Evolutionary conservation across 805 yeast genomes (phyloP).

Genomic region (Pichia paraexigua): DNA sequence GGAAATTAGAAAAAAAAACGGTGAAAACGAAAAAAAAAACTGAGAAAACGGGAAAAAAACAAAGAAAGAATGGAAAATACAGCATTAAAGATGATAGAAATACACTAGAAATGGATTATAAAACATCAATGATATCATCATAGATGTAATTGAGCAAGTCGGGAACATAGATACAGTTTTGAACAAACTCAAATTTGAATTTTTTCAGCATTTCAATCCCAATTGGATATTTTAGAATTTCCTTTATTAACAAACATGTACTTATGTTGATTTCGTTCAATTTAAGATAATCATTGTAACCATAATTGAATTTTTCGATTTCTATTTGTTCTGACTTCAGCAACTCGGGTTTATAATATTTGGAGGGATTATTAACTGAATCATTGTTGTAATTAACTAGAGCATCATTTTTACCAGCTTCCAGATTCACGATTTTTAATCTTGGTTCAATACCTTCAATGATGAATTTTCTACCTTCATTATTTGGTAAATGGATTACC

Average conservation of each 20-base stretch:
- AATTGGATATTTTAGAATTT: constrained; percentile 24
- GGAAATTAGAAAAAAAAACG: too few species aligned
- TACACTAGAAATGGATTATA: neutral
- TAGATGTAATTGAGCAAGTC: constrained; percentile 22
- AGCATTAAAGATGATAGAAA: neutral
- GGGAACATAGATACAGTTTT: constrained; percentile 30
- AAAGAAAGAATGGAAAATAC: neutral
- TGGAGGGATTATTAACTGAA: constrained; percentile 8
- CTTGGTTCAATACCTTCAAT: constrained; percentile 94
- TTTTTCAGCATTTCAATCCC: constrained; percentile 31
- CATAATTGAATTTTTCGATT: constrained; percentile 26
- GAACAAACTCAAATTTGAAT: constrained; percentile 25
- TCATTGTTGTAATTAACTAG: constrained; percentile 8
- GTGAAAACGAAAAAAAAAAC: too few species aligned
- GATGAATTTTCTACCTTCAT: constrained; percentile 65
- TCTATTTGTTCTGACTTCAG: constrained; percentile 23
- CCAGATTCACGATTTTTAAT: constrained; percentile 41
- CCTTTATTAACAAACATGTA: constrained; percentile 30
- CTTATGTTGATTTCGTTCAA: constrained; percentile 35
- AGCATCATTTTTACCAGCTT: constrained; percentile 39
- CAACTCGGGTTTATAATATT: constrained; percentile 12
- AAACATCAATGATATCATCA: constrained; percentile 13
- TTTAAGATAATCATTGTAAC: constrained; percentile 25
- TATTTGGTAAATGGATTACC: constrained; percentile 66
- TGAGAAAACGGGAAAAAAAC: too few species aligned